Evolutionary conservation across 192 early-diverging fungal species (phyloP), one percentile per base, ranked within the genome.

Genomic region (Coemansia sp.): DNA sequence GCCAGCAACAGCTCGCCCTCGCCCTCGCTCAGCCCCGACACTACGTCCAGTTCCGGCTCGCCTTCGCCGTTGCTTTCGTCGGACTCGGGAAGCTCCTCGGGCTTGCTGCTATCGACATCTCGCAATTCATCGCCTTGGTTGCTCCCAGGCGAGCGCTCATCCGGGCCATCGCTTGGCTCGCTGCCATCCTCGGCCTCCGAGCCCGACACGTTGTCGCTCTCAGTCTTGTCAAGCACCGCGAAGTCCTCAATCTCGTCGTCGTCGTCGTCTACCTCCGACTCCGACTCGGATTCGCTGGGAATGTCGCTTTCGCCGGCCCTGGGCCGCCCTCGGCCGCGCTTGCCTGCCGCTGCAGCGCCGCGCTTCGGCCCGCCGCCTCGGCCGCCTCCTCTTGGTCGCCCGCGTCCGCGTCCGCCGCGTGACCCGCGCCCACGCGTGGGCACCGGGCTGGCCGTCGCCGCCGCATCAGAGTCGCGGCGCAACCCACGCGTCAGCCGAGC

Each of bases 401-500:
- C 45, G 3, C 56, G 50, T 1, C 64, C 56, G 17, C 64, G 50
- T 4, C 51, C 42, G 17, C 63, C 27, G 17, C 62, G 36, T 11
- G 38, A 22, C 7, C 63, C 63, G 17, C 56, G 56, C 1, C 62
- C 49, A n/a, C 45, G 45, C 42, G 34, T n/a, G 2, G 43, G 43
- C 22, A 20, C 38, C 15, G 38, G 38, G 19, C 14, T 25, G 21
- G 54, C 25, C 8, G 31, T 17, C 12, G 50, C 20, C 8, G 31
- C 22, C 12, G 50, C 20, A 4, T 49, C 23, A 2, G 58, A 28
- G 17, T 58, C 55, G 19, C 62, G 48, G 3, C 70, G 62, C 11
- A 65, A 45, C 11, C 70, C 70, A 8, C 70, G 58, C 5, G 52
- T 61, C 8, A 72, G 58, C n/a, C 70, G 70, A 9, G 57, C 50